Evolutionary conservation across 164 flowering plant genomes (phyloP), one percentile per base, ranked within the genome.

Genomic region (Annona squamosa): DNA sequence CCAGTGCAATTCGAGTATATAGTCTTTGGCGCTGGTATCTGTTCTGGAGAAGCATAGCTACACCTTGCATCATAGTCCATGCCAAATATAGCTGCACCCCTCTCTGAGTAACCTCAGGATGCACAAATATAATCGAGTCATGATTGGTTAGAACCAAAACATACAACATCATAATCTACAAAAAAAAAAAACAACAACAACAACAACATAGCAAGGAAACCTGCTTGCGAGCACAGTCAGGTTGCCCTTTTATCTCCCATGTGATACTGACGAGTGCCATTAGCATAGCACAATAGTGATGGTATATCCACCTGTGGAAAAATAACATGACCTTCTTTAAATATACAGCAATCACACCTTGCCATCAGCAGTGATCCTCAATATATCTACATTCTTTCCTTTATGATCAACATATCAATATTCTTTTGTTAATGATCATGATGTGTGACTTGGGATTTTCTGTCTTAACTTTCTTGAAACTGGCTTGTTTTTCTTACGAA

Each of bases 51-150:
- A 95, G 89, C 99, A 95, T 95, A 48, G 97, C 97, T 74, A 95
- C 81, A 76, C 97, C 99, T 91, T 95, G 99, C 98, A 95, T 86
- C 78, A 93, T 89, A 67, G 99, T 98, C 99, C 98, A 95, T 68
- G 82, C 81, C 68, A 95, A 84, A 77, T 93, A 95, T 48, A 95
- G 90, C 75, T 87, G 84, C 13, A 93, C 91, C 9, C 96, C 97
- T 79, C 83, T 88, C 99, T 95, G 93, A 26, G 37, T 26, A 26
- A 26, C 37, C 37, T 26, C 37, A 26, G 37, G 37, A 26, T 26
- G 37, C 37, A 26, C 37, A 26, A 26, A 26, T 26, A 26, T 26
- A 26, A 26, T 26, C 37, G 37, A 26, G 37, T 26, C 37, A 26
- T 26, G 37, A 26, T 26, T 26, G 37, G 37, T 26, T 26, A 26